Base-by-base conservation (phyloP, 2,329 filamentous ascomycete genomes). In the Cordyceps tenuipes region DNA sequence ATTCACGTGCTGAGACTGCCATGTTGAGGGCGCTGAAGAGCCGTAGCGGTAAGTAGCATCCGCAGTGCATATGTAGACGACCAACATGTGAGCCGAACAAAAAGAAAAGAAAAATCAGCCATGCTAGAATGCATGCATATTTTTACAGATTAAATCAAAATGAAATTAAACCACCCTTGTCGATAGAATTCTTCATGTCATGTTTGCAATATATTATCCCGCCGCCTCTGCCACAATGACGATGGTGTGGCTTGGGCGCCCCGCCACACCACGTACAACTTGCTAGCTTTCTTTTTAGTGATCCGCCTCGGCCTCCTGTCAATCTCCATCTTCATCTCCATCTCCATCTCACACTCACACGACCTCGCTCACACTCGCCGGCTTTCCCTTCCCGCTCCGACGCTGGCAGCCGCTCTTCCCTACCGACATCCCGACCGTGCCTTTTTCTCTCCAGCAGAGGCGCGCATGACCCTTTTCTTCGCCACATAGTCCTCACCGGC, bases 401-500 rank as follows among this genome's bases (percentile, higher is more conserved):
- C n/a, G 7, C 17, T 26, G 19, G 26, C 51, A 21, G 57, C 36
- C 21, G 50, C 50, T 53, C 21, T 34, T 17, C 19, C 8, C 44
- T 5, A 41, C 19, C 15, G 19, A n/a, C 7, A 12, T 10, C 34
- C 34, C 15, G 23, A 7, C n/a, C 47, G 49, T 47, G 34, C 36
- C 39, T 26, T 36, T 39, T 36, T 47, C 36, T 21, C 19, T 39
- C 48, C 9, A 59, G 1, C 57, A 52, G 13, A 29, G 48, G 41
- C 57, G 50, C 57, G 29, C 29, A 59, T 59, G 52, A 36, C 52
- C 43, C 48, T 43, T 48, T 36, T 51, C 50, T 39, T 50, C 56
- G 46, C 31, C n/a, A 43, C 52, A 39, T 54, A 60, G 61, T 60
- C 54, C 64, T 68, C 67, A 67, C 71, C 65, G 65, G 65, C 64